Evolutionary conservation across 805 yeast species (phyloP).

Genomic region (Kodamaea neixiangensis): DNA sequence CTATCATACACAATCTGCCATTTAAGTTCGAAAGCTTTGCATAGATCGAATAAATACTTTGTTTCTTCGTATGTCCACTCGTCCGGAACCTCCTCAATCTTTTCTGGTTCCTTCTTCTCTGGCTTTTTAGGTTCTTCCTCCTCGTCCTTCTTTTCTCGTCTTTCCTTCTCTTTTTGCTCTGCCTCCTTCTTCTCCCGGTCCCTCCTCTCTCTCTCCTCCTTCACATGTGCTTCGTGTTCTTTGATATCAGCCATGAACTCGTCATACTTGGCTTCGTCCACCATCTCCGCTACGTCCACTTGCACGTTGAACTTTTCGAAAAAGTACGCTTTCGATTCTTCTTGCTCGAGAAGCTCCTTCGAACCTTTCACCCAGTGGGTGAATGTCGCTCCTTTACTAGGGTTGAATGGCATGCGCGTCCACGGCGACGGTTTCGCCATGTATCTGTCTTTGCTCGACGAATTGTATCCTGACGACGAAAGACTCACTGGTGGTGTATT

Average conservation of each 20-base stretch:
- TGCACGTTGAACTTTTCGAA: slow-evolving; percentile 76
- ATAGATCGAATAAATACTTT: slow-evolving; percentile 70
- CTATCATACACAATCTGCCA: slow-evolving; percentile 71
- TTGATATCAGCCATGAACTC: slow-evolving; percentile 47
- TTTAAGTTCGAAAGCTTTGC: slow-evolving; percentile 59
- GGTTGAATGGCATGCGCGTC: slow-evolving; percentile 64
- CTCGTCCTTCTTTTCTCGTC: slow-evolving; percentile 14
- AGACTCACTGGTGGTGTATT: slow-evolving; percentile 78
- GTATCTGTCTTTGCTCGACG: slow-evolving; percentile 66
- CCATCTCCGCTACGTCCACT: slow-evolving; percentile 69
- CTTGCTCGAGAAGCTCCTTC: slow-evolving; percentile 42
- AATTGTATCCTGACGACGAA: slow-evolving; percentile 24
- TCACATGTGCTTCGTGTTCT: slow-evolving; percentile 20
- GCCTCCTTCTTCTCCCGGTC: slow-evolving; percentile 14
- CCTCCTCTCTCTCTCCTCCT: slow-evolving; percentile 3
- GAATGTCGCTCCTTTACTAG: slow-evolving; percentile 46
- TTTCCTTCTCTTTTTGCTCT: slow-evolving; percentile 15
- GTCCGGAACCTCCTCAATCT: slow-evolving; percentile 15
- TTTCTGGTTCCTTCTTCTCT: slow-evolving; percentile 3
- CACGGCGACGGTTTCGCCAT: slow-evolving; percentile 79
- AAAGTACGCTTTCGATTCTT: slow-evolving; percentile 48
- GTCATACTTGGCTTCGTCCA: slow-evolving; percentile 58
- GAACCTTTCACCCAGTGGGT: slow-evolving; percentile 89
- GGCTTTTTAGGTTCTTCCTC: slow-evolving; percentile 11
- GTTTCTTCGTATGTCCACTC: slow-evolving; percentile 81